Percentiles rank a stretch among this genome's conserved stretches.
Evolutionary conservation across 2,329 filamentous ascomycete species (phyloP).

Genomic region (Fusarium heterosporum): DNA sequence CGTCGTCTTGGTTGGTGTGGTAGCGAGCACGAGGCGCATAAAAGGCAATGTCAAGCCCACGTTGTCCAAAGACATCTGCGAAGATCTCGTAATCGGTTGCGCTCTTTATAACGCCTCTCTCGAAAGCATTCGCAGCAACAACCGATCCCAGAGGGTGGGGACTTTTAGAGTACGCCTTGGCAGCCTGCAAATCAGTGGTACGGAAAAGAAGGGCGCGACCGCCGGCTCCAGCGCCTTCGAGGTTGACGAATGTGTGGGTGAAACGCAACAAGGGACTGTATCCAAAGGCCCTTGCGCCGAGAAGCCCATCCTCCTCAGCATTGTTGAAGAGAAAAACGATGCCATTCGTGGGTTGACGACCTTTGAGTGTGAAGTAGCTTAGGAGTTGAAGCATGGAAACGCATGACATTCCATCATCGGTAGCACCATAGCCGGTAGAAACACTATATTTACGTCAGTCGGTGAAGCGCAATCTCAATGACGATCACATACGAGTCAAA

Average conservation of each 20-base stretch:
- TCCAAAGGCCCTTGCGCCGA: conserved; percentile 86
- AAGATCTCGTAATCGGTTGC: conserved; percentile 93
- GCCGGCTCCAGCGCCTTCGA: conserved; percentile 94
- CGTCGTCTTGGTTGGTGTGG: conserved; percentile 90
- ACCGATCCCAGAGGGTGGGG: conserved; percentile 86
- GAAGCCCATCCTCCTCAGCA: conserved; percentile 91
- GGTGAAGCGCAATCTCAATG: background rate
- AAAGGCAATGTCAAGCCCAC: conserved; percentile 93
- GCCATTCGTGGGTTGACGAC: conserved; percentile 79
- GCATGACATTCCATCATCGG: conserved; percentile 92
- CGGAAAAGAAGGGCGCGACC: conserved; percentile 89
- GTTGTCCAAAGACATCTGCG: conserved; percentile 78
- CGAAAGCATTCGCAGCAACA: conserved; percentile 85
- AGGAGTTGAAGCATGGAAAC: conserved; percentile 88
- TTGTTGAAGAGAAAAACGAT: conserved; percentile 93
- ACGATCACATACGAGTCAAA: conserved; percentile 75
- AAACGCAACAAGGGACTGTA: conserved; percentile 84
- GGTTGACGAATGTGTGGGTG: conserved; percentile 89
- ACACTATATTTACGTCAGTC: conserved; percentile 66
- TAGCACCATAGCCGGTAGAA: conserved; percentile 90
- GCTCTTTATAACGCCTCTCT: conserved; percentile 80
- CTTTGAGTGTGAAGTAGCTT: conserved; percentile 81
- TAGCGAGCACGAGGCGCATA: conserved; percentile 87
- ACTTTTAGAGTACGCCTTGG: conserved; percentile 77
- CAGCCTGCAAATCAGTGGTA: conserved; percentile 87